Conservation (phyloP, 2,329 filamentous ascomycete genomes). For the Colletotrichum musicola region DNA sequence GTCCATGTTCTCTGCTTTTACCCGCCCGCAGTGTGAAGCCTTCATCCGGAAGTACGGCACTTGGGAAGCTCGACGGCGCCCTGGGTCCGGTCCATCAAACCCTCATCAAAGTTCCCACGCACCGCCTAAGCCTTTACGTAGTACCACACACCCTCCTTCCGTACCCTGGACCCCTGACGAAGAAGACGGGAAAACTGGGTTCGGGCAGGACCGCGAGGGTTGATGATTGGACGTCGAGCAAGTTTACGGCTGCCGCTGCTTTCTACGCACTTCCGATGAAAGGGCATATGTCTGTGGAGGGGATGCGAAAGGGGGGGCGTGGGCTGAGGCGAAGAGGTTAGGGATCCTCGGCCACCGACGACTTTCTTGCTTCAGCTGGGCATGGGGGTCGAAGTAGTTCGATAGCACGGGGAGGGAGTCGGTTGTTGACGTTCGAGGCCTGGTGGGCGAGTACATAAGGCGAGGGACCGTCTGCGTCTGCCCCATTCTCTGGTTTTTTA, state of each 20-base stretch:
- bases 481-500: background rate
- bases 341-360: slow-evolving; percentile 30
- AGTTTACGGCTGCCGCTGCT: slow-evolving; percentile 5
- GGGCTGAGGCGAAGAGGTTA: slow-evolving; percentile 11
- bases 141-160: slow-evolving; percentile 16
- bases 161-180: slow-evolving; percentile 15
- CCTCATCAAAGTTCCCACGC: slow-evolving; percentile 30
- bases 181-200: slow-evolving; percentile 19
- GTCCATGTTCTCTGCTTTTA: background rate
- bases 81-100: slow-evolving; percentile 3
- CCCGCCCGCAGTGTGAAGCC: background rate
- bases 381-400: slow-evolving; percentile 1
- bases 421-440: slow-evolving; percentile 8
- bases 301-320: slow-evolving; percentile 18
- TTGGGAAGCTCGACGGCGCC: slow-evolving; percentile 20
- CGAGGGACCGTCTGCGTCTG: background rate
- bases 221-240: slow-evolving; percentile 15
- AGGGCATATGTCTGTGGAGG: slow-evolving; percentile 18
- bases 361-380: slow-evolving; percentile 18
- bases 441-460: slow-evolving; percentile 33
- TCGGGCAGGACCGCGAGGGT: background rate
- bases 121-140: slow-evolving; percentile 9
- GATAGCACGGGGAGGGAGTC: background rate
- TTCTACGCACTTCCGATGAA: slow-evolving; percentile 24
- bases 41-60: slow-evolving; percentile 35